phyloP scores from a whole-genome alignment of 495 filamentous ascomycete species.

The Aspergillus olivimuriae region DNA sequence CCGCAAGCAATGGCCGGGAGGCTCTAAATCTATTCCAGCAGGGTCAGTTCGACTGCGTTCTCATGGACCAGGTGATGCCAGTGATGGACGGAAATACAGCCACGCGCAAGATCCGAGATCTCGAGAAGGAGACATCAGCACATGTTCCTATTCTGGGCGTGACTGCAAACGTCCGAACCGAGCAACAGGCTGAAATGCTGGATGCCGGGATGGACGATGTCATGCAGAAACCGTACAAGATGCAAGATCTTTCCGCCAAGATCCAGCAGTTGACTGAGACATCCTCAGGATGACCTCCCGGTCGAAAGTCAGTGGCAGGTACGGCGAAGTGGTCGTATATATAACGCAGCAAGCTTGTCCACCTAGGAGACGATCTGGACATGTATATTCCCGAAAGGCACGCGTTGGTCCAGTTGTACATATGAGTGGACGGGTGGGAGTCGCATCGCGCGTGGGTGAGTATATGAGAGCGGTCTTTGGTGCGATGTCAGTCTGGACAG shows the following conservation, averaged over 20 bases:
- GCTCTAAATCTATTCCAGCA: conserved; percentile 48
- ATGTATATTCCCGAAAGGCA: no score
- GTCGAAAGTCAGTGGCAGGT: no score
- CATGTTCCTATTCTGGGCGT: conserved; percentile 73
- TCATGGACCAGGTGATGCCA: conserved; percentile 87
- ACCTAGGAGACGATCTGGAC: no score
- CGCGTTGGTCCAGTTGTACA: no score
- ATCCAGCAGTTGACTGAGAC: conserved; percentile 39
- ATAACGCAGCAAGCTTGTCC: no score
- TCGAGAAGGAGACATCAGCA: conserved; percentile 41
- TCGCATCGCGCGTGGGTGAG: no score
- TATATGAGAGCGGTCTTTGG: no score
- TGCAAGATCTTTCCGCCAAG: conserved; percentile 63
- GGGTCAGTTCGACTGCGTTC: conserved; percentile 46
- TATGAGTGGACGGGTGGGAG: no score
- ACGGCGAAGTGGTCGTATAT: no score
- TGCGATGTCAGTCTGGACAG: no score
- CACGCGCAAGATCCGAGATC: conserved; percentile 56
- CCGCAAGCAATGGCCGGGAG: conserved; percentile 71
- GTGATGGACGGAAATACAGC: conserved; percentile 73
- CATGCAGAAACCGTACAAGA: conserved; percentile 74
- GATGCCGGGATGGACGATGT: conserved; percentile 74
- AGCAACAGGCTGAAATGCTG: conserved; percentile 60
- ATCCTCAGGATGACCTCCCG: no score
- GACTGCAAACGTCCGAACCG: conserved; percentile 64